Base-by-base conservation (phyloP, 768 basidiomycete species). In the Basidioascus undulatus region DNA sequence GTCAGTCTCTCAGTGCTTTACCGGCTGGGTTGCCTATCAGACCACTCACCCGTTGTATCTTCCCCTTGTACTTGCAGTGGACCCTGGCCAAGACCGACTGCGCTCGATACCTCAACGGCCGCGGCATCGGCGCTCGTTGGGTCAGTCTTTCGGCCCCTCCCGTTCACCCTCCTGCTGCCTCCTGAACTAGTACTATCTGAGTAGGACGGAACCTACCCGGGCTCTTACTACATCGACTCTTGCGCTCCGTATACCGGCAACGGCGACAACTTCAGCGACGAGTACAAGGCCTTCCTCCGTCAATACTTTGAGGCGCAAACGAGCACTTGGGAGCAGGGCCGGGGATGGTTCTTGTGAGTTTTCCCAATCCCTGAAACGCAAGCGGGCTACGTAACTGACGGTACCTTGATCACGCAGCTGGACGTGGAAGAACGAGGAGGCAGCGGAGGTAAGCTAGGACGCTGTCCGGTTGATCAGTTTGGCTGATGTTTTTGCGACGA, bases 301-400 rank as follows among this genome's bases (percentile, higher is more conserved):
- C 67, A 79, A 53, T 71, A 65, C 55, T 89, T 74, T 74, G 82
- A 84, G 53, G 81, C 77, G 0, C 84, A 87, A 57, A 48, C 48
- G 19, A 53, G 54, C 35, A 47, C 50, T 0, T 60, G 50, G 44
- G 59, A 60, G 48, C 46, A 48, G 37, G 52, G 50, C 36, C 55
- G 53, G 18, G 44, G 53, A 21, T 54, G 50, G 47, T 42, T 56
- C 43, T 1, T 50, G 47, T 44, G 43, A 48, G 35, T 26, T 27
- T 5, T n/a, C 33, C 28, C 18, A 39, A 24, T 23, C 34, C 42
- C 20, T 21, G n/a, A n/a, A n/a, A 5, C 37, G 16, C 16, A 5
- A 4, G 8, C 28, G n/a, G n/a, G n/a, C n/a, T n/a, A n/a, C n/a
- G n/a, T n/a, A n/a, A n/a, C n/a, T n/a, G n/a, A n/a, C n/a, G n/a